Evolutionary conservation across 2,329 filamentous ascomycete genomes (phyloP), one percentile per base, ranked within the genome.

Genomic region (Alternaria sp.): DNA sequence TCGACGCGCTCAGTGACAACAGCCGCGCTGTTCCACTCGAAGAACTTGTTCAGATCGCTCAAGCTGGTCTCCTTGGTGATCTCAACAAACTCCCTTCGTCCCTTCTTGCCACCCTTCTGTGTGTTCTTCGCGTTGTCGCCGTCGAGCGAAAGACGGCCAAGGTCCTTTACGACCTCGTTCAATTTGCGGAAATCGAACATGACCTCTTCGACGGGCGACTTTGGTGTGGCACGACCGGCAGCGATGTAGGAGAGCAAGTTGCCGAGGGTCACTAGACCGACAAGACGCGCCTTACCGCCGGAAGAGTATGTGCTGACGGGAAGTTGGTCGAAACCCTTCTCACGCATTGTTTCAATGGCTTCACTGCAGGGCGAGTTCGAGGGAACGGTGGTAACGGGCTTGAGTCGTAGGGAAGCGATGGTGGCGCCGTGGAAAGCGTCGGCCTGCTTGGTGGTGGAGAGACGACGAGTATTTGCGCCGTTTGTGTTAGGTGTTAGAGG

Each of bases 1-100:
- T 82, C 82, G 12, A 84, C 83, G 71, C 88, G 86, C 80, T 98
- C 94, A 0, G 95, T 99, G 4, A 99, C 93, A 53, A 99, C 89
- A 0, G 96, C 96, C 0, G 96, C 95, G 71, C 92, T 96, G 82
- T 99, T 98, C 94, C 96, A 98, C 83, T 98, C 94, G 69, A 98
- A 93, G 83, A 99, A 99, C 75, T 92, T 90, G 84, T 93, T 95
- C 58, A 99, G 86, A 47, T 92, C 90, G 50, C 87, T 88, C 43
- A 99, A 85, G 4, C 92, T 91, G 1, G 96, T 99, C 70, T 97
- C 92, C 78, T 92, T 85, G 7, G 96, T 98, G 77, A 99, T 97
- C 82, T 98, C 92, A 55, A 98, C 92, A 81, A 97, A 99, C 76
- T 92, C 89, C 21, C 80, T 77, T 80, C 88, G 62, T 21, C 68